Evolutionary conservation across 305 asterid genomes (phyloP).

Genomic region (Fraxinus velutina): DNA sequence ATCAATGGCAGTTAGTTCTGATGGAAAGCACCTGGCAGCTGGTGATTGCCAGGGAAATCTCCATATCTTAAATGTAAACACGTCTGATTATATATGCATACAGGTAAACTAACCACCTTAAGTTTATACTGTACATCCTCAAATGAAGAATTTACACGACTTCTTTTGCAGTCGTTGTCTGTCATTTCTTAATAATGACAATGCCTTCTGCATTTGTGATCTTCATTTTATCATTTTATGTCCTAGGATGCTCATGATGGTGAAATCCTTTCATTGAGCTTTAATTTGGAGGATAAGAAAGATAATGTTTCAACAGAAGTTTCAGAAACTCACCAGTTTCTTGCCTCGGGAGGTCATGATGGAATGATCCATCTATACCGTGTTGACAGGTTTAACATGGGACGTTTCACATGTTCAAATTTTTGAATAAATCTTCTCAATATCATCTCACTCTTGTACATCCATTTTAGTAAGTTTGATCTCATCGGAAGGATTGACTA

Average conservation of each 20-base stretch:
- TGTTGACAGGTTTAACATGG: slow-evolving; percentile 45
- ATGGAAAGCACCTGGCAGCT: slow-evolving; percentile 63
- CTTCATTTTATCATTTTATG: neutral
- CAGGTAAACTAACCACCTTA: slow-evolving; percentile 34
- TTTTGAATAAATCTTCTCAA: slow-evolving; percentile 16
- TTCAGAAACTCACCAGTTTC: slow-evolving; percentile 34
- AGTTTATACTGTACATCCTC: neutral
- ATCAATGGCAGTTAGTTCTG: slow-evolving; percentile 64
- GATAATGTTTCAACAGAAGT: slow-evolving; percentile 24
- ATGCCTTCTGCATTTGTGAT: slow-evolving; percentile 9
- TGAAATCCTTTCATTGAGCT: slow-evolving; percentile 56
- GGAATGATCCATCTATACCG: slow-evolving; percentile 55
- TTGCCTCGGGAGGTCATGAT: slow-evolving; percentile 59
- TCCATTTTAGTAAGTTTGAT: slow-evolving; percentile 44
- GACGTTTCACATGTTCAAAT: slow-evolving; percentile 19
- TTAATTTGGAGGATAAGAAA: slow-evolving; percentile 38
- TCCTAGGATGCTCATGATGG: slow-evolving; percentile 57
- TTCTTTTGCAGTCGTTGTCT: neutral
- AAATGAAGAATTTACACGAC: slow-evolving; percentile 16
- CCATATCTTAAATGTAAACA: slow-evolving; percentile 48
- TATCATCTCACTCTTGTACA: slow-evolving; percentile 19
- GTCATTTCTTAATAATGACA: neutral
- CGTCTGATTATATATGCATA: slow-evolving; percentile 44
- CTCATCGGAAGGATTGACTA: slow-evolving; percentile 46
- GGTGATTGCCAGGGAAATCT: slow-evolving; percentile 68